Evolutionary conservation across 257 asterid genomes (phyloP).

Genomic region (Capsicum baccatum): DNA sequence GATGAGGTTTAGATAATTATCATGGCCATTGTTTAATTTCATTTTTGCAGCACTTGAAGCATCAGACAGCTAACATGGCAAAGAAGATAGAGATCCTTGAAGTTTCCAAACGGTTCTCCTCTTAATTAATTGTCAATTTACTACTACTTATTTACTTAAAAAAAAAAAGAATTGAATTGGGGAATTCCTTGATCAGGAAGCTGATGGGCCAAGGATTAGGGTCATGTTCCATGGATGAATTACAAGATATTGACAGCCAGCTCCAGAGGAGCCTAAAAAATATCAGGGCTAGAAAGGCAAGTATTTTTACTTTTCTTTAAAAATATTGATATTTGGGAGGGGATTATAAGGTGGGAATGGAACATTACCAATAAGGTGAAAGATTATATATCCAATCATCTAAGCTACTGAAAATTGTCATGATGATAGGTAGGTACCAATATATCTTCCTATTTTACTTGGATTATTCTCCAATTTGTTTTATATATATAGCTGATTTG

Average conservation of each 20-base stretch:
- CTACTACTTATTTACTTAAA: background rate
- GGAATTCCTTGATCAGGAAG: slow-evolving; percentile 46
- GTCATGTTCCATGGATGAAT: slow-evolving; percentile 57
- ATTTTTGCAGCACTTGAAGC: slow-evolving; percentile 56
- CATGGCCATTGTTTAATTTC: background rate
- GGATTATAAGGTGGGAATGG: no score
- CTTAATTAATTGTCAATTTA: background rate
- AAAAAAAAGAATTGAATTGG: background rate
- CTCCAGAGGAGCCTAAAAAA: slow-evolving; percentile 61
- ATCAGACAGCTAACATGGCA: slow-evolving; percentile 55
- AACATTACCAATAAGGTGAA: no score
- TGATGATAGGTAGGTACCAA: no score
- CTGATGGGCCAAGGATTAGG: slow-evolving; percentile 67
- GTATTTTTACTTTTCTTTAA: no score
- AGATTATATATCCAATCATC: no score
- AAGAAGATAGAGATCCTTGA: slow-evolving; percentile 66
- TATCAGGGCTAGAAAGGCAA: slow-evolving; percentile 64
- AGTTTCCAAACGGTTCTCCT: slow-evolving; percentile 58
- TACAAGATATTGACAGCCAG: slow-evolving; percentile 60
- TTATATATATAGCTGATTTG: background rate
- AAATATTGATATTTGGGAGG: no score
- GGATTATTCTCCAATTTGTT: background rate
- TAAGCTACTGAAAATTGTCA: no score
- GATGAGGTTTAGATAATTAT: background rate
- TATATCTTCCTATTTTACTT: background rate